Base-by-base conservation (phyloP, 192 early-diverging fungal genomes). In the Coemansia reversa region DNA sequence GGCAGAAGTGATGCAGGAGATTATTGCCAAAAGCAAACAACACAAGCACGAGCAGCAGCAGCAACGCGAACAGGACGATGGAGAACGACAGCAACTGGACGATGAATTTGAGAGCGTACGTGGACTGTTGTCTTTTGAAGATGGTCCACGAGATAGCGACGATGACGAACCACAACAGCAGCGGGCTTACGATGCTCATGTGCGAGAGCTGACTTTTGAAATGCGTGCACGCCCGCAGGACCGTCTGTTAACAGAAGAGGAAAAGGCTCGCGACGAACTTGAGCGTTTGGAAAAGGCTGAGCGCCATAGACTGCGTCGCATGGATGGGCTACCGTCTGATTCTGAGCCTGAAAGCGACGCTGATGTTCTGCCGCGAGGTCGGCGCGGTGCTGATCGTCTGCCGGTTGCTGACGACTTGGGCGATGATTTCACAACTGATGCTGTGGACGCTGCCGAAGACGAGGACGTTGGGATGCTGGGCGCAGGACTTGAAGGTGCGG, bases 1-100 rank as follows among this genome's bases (percentile, higher is more conserved):
- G 77, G 86, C 86, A 28, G 97, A 99, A 79, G 76, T 99, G 45
- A 98, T 98, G 97, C 90, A 91, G 71, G 96, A 99, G 74, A 71
- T 99, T 27, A 98, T 99, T 67, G 91, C 92, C 45, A 99, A 99
- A 82, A 93, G 91, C 81, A 99, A 99, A 77, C 67, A 87, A 65
- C 88, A 97, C 85, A 98, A 98, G 84, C 76, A 87, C 51, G 95
- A 99, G 68, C 90, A 95, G 9, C 95, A 97, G 82, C 78, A 85
- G 64, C 85, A 85, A 30, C 92, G 93, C 69, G 93, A 97, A 63
- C 86, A 95, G 61, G 88, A 96, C 74, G 88, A 92, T 6, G 88
- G 87, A 1, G 74, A 93, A 5, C 86, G 89, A 8, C 81, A 87
- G 29, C 89, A 94, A 65, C 85, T 99, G 27, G 97, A 99, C 76